Evolutionary conservation across 164 flowering plant species (phyloP).

Genomic region (Brasenia schreberi): DNA sequence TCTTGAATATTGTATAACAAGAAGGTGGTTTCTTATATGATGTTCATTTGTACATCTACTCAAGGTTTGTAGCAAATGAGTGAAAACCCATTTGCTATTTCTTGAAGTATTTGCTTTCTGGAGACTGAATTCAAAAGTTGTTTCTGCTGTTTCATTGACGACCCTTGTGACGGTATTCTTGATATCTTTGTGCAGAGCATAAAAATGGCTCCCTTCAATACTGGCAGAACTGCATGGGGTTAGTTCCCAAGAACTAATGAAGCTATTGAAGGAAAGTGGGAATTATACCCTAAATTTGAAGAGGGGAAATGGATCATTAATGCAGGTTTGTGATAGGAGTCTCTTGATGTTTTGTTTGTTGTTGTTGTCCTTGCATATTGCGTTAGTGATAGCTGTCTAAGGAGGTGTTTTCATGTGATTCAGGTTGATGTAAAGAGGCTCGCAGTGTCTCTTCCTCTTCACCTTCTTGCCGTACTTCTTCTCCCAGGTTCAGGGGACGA

Average conservation of each 20-base stretch:
- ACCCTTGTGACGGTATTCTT: too few species aligned
- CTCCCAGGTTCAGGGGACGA: slow-evolving; percentile 39
- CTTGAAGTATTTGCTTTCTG: too few species aligned
- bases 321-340: slow-evolving; percentile 33
- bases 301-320: slow-evolving; percentile 33
- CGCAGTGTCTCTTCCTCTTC: slow-evolving; percentile 63
- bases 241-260: slow-evolving; percentile 55
- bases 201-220: slow-evolving; percentile 11
- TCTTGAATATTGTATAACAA: too few species aligned
- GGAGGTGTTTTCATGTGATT: slow-evolving; percentile 8
- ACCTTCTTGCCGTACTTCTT: slow-evolving; percentile 66
- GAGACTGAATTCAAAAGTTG: too few species aligned
- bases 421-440: slow-evolving; percentile 81
- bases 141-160: too few species aligned
- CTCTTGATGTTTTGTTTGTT: background rate
- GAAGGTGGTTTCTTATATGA: too few species aligned
- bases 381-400: slow-evolving; percentile 2
- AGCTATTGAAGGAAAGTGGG: slow-evolving; percentile 58
- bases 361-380: slow-evolving; percentile 1
- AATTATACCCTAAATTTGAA: slow-evolving; percentile 25
- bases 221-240: slow-evolving; percentile 61
- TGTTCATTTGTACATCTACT: too few species aligned
- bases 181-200: background rate
- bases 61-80: too few species aligned
- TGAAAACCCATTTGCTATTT: too few species aligned